These are phyloP conservation scores for Pseudonectria foliicola DNA, from an alignment of 2,329 filamentous ascomycete species.

Conservation along the genomic window DNA sequence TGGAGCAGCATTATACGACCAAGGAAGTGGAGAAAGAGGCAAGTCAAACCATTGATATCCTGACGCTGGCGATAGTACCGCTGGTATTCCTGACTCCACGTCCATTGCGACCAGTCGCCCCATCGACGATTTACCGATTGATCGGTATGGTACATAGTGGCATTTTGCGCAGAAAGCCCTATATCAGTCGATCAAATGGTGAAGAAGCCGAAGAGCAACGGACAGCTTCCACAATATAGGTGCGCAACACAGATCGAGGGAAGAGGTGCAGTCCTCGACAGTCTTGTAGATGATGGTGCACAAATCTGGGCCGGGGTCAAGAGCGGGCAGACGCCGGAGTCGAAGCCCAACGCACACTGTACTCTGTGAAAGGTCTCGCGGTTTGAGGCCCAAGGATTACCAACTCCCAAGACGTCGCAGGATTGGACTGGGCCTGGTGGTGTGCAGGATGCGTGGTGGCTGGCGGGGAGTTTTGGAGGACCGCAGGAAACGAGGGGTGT, in stretches of 20 bases:
- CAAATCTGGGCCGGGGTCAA: not conserved
- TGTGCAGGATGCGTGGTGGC: conserved; percentile 8
- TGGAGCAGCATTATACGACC: not conserved
- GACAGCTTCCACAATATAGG: not conserved
- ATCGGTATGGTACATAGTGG: conserved; percentile 20
- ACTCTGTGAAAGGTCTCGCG: conserved; percentile 3
- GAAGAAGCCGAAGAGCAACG: not conserved
- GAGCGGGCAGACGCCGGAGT: conserved; percentile 1
- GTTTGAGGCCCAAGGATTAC: conserved; percentile 7
- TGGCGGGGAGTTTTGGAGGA: conserved; percentile 21
- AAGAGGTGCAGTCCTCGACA: not conserved
- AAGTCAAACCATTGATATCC: conserved; percentile 21
- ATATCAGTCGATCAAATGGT: conserved; percentile 2
- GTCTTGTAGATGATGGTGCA: too few species aligned
- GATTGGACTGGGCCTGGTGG: too few species aligned
- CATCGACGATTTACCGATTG: conserved; percentile 7
- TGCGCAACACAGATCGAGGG: conserved; percentile 1
- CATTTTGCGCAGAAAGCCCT: conserved; percentile 18
- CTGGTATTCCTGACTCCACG: conserved; percentile 17
- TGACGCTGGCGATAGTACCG: conserved; percentile 23
- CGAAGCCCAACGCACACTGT: not conserved
- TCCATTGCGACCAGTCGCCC: conserved; percentile 23
- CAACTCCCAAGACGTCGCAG: not conserved
- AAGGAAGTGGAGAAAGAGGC: not conserved
- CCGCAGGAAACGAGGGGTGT: conserved; percentile 5